Conservation (phyloP, 371 early-diverging fungal genomes). For the Basidiobolus meristosporus region DNA sequence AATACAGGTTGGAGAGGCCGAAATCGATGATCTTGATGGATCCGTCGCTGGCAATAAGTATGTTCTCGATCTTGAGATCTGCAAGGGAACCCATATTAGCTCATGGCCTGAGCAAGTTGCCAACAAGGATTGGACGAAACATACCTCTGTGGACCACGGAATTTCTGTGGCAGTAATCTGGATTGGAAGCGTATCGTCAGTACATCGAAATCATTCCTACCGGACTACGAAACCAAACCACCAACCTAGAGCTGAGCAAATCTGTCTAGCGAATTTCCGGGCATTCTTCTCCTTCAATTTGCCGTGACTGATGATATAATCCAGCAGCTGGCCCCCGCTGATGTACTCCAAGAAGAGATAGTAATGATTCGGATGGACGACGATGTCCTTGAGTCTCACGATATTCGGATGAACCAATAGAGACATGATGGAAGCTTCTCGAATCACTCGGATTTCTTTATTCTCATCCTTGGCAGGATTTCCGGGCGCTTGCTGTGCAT, state of each 20-base stretch:
- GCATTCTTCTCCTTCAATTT: conserved; percentile 76
- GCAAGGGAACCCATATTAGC: neutral
- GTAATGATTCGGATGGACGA: conserved; percentile 61
- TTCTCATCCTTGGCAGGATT: conserved; percentile 36
- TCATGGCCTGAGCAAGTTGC: neutral
- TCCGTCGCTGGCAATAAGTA: conserved; percentile 51
- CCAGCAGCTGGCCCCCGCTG: conserved; percentile 71
- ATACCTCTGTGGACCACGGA: neutral
- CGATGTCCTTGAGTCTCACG: conserved; percentile 62
- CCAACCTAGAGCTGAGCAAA: conserved; percentile 44
- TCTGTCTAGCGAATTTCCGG: conserved; percentile 77
- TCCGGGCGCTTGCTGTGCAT: conserved; percentile 10
- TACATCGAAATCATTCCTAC: too few species aligned
- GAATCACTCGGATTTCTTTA: conserved; percentile 60
- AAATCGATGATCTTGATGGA: conserved; percentile 85
- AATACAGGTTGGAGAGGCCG: conserved; percentile 86
- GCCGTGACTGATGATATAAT: conserved; percentile 76
- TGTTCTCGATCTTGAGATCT: conserved; percentile 94
- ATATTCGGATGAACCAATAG: conserved; percentile 83
- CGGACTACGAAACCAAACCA: too few species aligned
- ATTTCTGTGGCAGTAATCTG: neutral
- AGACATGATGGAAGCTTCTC: conserved; percentile 78
- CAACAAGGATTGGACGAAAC: conserved; percentile 3
- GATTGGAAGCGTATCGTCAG: too few species aligned
- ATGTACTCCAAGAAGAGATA: conserved; percentile 90